These are phyloP conservation scores for Paraphaeosphaeria sporulosa DNA, from an alignment of 2,329 filamentous ascomycete species.

Conservation along the genomic window DNA sequence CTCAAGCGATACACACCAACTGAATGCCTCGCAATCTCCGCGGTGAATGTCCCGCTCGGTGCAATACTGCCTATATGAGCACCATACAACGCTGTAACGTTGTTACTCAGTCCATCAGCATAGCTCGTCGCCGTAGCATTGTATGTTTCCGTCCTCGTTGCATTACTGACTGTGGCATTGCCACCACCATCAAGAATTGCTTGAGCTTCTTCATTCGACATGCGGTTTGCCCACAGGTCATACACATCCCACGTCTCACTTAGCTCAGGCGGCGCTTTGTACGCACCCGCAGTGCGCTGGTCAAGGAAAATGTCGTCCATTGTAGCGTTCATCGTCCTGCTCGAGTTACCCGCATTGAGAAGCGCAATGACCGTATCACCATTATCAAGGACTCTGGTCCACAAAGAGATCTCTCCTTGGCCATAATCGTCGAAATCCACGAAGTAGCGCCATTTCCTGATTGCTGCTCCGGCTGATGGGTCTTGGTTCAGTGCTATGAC, in stretches of 20 bases:
- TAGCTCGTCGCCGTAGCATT: constrained; percentile 61
- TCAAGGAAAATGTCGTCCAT: constrained; percentile 63
- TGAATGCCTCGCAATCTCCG: constrained; percentile 57
- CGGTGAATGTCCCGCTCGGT: constrained; percentile 53
- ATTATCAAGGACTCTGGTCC: constrained; percentile 57
- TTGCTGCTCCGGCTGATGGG: constrained; percentile 50
- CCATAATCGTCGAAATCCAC: constrained; percentile 54
- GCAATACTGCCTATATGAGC: constrained; percentile 54
- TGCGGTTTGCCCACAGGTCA: constrained; percentile 65
- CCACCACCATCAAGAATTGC: constrained; percentile 55
- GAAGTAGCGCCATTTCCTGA: constrained; percentile 56
- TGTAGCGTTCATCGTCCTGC: constrained; percentile 58
- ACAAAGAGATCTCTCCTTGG: constrained; percentile 58
- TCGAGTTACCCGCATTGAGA: constrained; percentile 58
- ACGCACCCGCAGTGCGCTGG: constrained; percentile 52
- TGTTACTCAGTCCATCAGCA: constrained; percentile 54
- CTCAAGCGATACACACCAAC: constrained; percentile 61
- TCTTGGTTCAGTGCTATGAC: constrained; percentile 61
- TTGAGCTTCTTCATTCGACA: constrained; percentile 56
- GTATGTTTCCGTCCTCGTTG: constrained; percentile 49
- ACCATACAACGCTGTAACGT: constrained; percentile 57
- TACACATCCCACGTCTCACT: constrained; percentile 59
- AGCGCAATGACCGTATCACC: constrained; percentile 59
- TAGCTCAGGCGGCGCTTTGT: constrained; percentile 49
- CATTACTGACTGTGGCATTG: constrained; percentile 40